Percentiles rank a stretch among this genome's conserved stretches.
phyloP scores from a whole-genome alignment of 805 yeast species.

The Spathaspora arborariae region DNA sequence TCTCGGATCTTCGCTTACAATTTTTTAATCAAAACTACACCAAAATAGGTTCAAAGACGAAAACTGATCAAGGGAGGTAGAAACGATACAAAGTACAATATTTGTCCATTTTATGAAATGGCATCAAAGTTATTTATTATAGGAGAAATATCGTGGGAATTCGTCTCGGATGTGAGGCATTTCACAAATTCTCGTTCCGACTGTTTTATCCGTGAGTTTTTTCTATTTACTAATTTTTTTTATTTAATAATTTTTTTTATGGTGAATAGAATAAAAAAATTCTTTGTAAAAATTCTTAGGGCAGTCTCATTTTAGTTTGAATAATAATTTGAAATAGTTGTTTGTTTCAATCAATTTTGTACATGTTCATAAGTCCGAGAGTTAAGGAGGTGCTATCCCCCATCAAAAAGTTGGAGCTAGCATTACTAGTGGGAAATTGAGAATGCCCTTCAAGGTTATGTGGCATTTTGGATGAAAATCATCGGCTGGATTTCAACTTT shows the following conservation, averaged over 20 bases:
- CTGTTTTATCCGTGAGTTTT: neutral
- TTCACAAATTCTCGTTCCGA: neutral
- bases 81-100: neutral
- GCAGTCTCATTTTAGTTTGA: neutral
- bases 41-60: neutral
- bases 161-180: neutral
- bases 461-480: neutral
- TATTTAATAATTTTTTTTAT: neutral
- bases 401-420: neutral
- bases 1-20: conserved; percentile 1
- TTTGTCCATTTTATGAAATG: neutral
- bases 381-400: neutral
- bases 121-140: neutral
- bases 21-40: too few relatives aligned
- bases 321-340: neutral
- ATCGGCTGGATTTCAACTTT: neutral
- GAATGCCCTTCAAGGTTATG: neutral
- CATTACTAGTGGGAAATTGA: too few relatives aligned
- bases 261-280: neutral
- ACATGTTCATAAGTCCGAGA: neutral
- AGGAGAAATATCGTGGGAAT: neutral
- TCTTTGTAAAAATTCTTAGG: neutral
- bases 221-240: neutral
- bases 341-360: neutral
- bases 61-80: neutral